Conservation (phyloP, 345 rosid genomes). For the Brassica nigra region DNA sequence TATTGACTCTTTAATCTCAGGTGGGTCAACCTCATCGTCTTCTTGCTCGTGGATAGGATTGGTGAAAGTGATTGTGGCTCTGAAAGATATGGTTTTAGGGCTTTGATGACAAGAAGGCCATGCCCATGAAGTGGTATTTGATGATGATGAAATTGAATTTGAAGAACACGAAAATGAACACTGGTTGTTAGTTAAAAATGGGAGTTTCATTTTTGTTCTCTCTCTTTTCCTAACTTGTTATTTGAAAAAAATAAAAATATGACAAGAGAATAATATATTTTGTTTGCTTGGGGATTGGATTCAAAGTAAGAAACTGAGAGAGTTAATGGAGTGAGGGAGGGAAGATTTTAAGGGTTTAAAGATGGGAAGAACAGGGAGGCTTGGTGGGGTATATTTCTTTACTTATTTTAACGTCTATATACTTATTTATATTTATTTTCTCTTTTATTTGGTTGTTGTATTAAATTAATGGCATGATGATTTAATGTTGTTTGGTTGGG, state of each 20-base stretch:
- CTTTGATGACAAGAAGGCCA: slow-evolving; percentile 82
- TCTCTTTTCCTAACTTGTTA: neutral
- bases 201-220: slow-evolving; percentile 57
- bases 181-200: slow-evolving; percentile 49
- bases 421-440: neutral
- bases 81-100: slow-evolving; percentile 78
- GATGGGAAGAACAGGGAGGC: slow-evolving; percentile 6
- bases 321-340: slow-evolving; percentile 31
- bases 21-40: slow-evolving; percentile 34
- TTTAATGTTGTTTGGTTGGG: slow-evolving; percentile 47
- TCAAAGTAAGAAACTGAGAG: slow-evolving; percentile 36
- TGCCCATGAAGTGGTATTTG: slow-evolving; percentile 56
- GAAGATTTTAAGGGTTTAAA: slow-evolving; percentile 44
- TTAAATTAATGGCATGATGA: slow-evolving; percentile 40
- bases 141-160: slow-evolving; percentile 38
- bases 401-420: slow-evolving; percentile 26
- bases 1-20: slow-evolving; percentile 38
- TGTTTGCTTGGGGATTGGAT: slow-evolving; percentile 20
- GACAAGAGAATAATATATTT: neutral
- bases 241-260: neutral
- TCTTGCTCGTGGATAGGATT: slow-evolving; percentile 38
- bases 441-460: slow-evolving; percentile 34
- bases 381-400: slow-evolving; percentile 40
- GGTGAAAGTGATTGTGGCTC: slow-evolving; percentile 37
- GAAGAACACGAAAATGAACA: slow-evolving; percentile 37